A percentile compares a stretch with the other conserved stretches of the same genome.
Conservation (phyloP, 306 rosid genomes). For the Mimosa bimucronata region DNA sequence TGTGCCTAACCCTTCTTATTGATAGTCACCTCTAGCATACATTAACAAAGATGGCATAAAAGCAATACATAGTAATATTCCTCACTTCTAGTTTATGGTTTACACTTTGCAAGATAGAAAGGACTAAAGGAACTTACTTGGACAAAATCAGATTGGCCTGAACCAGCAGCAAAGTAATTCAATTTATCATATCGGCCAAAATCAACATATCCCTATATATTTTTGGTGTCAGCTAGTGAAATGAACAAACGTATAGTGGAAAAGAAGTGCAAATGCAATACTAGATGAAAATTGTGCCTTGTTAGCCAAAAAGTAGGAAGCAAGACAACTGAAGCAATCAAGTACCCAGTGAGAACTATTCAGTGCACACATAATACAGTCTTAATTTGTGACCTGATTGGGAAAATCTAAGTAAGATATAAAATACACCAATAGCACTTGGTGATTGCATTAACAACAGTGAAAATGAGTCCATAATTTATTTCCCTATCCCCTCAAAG, state of each 20-base stretch:
- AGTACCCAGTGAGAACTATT: slow-evolving; percentile 16
- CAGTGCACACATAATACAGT: slow-evolving; percentile 5
- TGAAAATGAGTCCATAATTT: not conserved
- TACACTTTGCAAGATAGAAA: not conserved
- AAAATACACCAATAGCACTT: not conserved
- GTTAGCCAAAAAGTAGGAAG: slow-evolving; percentile 11
- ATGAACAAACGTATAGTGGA: slow-evolving; percentile 31
- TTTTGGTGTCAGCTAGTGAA: slow-evolving; percentile 37
- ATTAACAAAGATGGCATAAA: not conserved
- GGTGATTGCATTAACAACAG: not conserved
- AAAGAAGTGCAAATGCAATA: slow-evolving; percentile 25
- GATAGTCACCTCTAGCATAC: slow-evolving; percentile 25
- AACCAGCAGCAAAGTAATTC: slow-evolving; percentile 78
- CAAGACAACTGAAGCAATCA: slow-evolving; percentile 12
- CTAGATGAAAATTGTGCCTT: slow-evolving; percentile 14
- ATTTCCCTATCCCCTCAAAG: not conserved
- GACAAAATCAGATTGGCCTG: slow-evolving; percentile 69
- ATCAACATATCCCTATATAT: slow-evolving; percentile 82
- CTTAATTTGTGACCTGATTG: not conserved
- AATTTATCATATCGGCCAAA: slow-evolving; percentile 78
- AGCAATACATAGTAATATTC: slow-evolving; percentile 14
- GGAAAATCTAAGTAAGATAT: slow-evolving; percentile 16
- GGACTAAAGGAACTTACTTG: slow-evolving; percentile 66
- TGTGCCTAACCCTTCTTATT: slow-evolving; percentile 14
- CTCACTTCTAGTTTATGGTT: slow-evolving; percentile 23